Evolutionary conservation across 441 rosid species (phyloP), one percentile per base, ranked within the genome.

Genomic region (Lepidium campestre): DNA sequence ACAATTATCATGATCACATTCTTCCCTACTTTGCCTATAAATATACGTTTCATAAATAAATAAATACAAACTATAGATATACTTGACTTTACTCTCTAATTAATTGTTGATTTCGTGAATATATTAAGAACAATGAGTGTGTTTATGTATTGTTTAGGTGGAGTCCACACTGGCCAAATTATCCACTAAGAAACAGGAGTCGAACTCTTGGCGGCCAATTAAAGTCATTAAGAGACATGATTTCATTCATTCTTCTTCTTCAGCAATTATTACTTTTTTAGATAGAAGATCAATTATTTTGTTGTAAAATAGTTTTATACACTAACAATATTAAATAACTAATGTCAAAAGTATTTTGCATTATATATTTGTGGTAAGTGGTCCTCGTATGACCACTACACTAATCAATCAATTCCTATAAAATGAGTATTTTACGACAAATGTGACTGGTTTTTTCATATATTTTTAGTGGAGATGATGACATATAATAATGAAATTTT

Each of bases 341-440:
- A 15, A 17, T 6, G 2, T 6, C 32, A 27, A 27, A 25, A 25
- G 29, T 25, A 25, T 25, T 4, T 25, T 25, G 6, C 29, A 25
- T 25, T 25, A 4, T 25, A 25, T 25, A 25, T 25, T 25, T 25
- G 29, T 27, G 32, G 44, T 56, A 63, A 48, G 75, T 71, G 75
- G 75, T 71, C 75, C 75, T 71, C 53, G 70, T 39, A 71, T 47
- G 65, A 39, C 75, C 68, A 60, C 61, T 69, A 44, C 32, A 27
- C 74, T 17, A 18, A 27, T 27, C n/a, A 12, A 52, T 61, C 57
- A 60, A 31, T 46, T 34, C 37, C 44, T 22, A 22, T 6, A 52
- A 50, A 37, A 50, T 47, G 54, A 45, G 70, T 65, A 67, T 35
- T 56, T 15, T 23, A 22, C 47, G 1, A 52, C 49, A 52, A 48